Evolutionary conservation across 2,329 filamentous ascomycete genomes (phyloP).

Genomic region (Colletotrichum sp.): DNA sequence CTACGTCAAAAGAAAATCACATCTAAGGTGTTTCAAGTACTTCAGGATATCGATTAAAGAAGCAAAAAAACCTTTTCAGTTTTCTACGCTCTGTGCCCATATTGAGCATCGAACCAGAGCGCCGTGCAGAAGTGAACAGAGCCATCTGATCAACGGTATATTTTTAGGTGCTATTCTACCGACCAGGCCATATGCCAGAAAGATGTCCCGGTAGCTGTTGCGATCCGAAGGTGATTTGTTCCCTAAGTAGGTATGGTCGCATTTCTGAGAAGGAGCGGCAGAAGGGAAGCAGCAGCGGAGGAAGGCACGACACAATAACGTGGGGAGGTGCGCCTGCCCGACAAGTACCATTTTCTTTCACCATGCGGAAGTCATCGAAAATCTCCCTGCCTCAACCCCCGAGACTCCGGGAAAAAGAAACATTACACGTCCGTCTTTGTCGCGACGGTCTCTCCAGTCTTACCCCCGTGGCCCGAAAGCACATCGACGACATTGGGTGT

Average conservation of each 20-base stretch:
- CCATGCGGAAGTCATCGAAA: rapidly evolving
- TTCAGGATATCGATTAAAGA: no score
- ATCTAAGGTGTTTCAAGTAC: neutral
- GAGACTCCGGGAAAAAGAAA: neutral
- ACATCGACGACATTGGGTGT: neutral
- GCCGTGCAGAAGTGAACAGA: neutral
- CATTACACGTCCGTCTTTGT: neutral
- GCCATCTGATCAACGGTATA: neutral
- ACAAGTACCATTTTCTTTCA: rapidly evolving
- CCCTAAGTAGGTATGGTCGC: neutral
- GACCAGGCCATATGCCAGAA: neutral
- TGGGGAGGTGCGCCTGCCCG: no score
- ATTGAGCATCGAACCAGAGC: neutral
- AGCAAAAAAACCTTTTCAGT: neutral
- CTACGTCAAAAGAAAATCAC: neutral
- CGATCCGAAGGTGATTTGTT: neutral
- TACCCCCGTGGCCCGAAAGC: neutral
- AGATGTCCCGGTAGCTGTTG: neutral
- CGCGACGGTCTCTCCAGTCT: neutral
- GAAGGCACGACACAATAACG: neutral
- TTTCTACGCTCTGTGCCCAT: neutral
- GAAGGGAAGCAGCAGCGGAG: neutral
- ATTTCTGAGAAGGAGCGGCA: neutral
- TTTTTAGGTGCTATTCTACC: neutral
- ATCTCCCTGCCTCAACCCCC: neutral